Evolutionary conservation across 805 yeast species (phyloP).

Genomic region (Spathaspora passalidarum): DNA sequence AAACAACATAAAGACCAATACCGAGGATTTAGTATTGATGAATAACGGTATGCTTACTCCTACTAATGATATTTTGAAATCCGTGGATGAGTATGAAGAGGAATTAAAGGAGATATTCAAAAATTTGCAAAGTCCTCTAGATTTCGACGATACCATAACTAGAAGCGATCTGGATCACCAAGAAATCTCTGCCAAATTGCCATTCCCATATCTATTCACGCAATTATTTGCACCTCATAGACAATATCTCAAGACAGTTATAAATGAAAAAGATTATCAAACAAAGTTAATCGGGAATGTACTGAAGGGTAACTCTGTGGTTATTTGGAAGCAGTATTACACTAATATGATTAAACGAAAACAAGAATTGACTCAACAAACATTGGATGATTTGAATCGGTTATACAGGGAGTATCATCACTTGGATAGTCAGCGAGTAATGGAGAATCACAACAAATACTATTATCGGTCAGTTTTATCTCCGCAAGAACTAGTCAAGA

Average conservation of each 20-base stretch:
- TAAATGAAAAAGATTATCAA: conserved; percentile 30
- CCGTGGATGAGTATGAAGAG: conserved; percentile 26
- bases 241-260: conserved; percentile 20
- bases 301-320: conserved; percentile 20
- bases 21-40: conserved; percentile 27
- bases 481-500: conserved; percentile 13
- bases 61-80: conserved; percentile 14
- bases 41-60: conserved; percentile 11
- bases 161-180: background rate
- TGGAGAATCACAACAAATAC: conserved; percentile 13
- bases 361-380: conserved; percentile 22
- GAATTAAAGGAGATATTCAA: conserved; percentile 28
- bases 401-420: conserved; percentile 29
- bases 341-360: conserved; percentile 21
- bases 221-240: conserved; percentile 14
- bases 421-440: conserved; percentile 8
- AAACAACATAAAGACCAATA: conserved; percentile 26
- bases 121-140: conserved; percentile 32
- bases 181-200: conserved; percentile 8
- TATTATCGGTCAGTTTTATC: conserved; percentile 28
- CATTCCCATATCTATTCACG: conserved; percentile 11
- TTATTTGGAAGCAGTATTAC: conserved; percentile 36
- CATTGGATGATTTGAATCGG: conserved; percentile 23
- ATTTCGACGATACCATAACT: conserved; percentile 25
- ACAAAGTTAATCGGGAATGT: conserved; percentile 17